These are phyloP conservation scores for Biscogniauxia mediterranea DNA, from an alignment of 2,329 filamentous ascomycete genomes.

Conservation along the genomic window DNA sequence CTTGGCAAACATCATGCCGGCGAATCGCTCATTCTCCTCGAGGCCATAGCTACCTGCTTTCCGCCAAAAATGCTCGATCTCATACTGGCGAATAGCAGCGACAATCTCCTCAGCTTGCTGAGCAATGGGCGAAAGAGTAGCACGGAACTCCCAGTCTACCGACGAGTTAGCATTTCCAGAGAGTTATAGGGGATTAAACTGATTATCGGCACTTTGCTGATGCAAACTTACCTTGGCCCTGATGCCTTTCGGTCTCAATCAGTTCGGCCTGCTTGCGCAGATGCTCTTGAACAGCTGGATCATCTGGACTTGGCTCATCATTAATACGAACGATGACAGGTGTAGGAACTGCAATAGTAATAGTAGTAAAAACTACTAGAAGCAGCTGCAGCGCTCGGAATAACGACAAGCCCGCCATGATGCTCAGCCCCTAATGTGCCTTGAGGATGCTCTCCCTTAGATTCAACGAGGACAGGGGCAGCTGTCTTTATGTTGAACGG, in stretches of 20 bases:
- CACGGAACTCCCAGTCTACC: conserved; percentile 10
- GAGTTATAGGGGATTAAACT: not conserved
- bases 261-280: conserved; percentile 7
- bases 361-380: no score
- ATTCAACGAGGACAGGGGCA: no score
- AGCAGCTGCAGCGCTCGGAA: no score
- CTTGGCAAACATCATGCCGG: conserved; percentile 15
- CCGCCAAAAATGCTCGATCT: conserved; percentile 13
- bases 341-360: no score
- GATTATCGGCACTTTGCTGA: not conserved
- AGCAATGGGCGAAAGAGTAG: conserved; percentile 10
- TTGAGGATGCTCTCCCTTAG: no score
- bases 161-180: not conserved
- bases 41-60: conserved; percentile 4
- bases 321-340: no score
- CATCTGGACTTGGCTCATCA: not conserved
- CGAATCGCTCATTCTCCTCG: conserved; percentile 12
- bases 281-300: conserved; percentile 9
- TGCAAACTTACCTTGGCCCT: conserved; percentile 5
- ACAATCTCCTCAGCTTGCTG: conserved; percentile 13
- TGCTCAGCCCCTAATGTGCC: no score
- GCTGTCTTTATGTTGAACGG: no score
- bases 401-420: no score
- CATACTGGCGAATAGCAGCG: conserved; percentile 14
- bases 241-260: conserved; percentile 7